Evolutionary conservation across 305 asterid species (phyloP).

Genomic region (Solanum hybrid): DNA sequence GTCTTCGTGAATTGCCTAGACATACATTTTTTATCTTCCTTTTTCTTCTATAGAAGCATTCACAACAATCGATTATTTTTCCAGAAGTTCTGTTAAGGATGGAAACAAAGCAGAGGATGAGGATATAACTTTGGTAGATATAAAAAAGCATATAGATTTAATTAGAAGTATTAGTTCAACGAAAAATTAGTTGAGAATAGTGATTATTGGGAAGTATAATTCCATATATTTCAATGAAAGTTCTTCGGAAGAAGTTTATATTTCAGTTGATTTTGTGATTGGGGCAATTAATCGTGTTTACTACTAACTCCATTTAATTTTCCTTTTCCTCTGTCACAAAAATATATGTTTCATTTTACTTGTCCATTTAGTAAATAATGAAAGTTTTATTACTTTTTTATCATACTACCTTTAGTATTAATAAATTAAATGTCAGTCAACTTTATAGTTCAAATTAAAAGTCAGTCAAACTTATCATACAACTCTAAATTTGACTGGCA

Average conservation of each 20-base stretch:
- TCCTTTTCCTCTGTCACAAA: not conserved
- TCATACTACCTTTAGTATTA: no score
- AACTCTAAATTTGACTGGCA: not conserved
- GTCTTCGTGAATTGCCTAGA: not conserved
- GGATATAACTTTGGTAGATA: not conserved
- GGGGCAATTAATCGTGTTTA: slow-evolving; percentile 29
- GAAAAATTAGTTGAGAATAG: slow-evolving; percentile 22
- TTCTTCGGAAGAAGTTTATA: slow-evolving; percentile 71
- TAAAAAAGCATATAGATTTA: slow-evolving; percentile 13
- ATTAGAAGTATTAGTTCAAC: slow-evolving; percentile 53
- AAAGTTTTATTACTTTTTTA: no score
- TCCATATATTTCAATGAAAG: slow-evolving; percentile 25
- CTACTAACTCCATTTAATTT: not conserved
- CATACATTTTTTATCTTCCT: no score
- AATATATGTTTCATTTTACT: not conserved
- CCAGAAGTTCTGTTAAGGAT: not conserved
- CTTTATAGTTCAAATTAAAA: not conserved
- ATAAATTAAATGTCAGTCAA: no score
- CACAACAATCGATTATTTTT: not conserved
- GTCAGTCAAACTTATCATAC: not conserved
- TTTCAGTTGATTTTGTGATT: slow-evolving; percentile 82
- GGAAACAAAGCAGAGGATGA: not conserved
- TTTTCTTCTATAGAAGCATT: not conserved
- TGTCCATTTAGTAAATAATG: not conserved
- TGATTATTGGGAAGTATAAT: slow-evolving; percentile 30